Base-by-base conservation (phyloP, 495 filamentous ascomycete genomes). In the Hapsidospora chrysogenum region DNA sequence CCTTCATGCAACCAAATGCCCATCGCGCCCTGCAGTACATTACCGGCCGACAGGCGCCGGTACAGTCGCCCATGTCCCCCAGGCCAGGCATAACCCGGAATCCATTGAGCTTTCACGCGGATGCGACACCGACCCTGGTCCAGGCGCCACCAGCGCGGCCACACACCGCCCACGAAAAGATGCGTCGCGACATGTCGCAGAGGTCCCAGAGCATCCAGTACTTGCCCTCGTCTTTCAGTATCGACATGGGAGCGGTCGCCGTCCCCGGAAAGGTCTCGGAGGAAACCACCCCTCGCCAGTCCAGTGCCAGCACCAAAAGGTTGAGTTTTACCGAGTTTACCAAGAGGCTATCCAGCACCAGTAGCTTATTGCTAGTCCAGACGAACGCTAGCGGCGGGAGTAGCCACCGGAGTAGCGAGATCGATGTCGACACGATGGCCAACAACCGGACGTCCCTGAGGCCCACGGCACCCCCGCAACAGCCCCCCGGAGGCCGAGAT, bases 301-400 rank as follows among this genome's bases (percentile, higher is more conserved):
- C 64, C 15, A 54, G 53, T 10, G 66, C 50, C 1, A 57, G 56
- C 31, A 44, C 48, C 19, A 72, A 67, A 44, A 47, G 63, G 26
- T 53, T 70, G 2, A 63, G 58, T 42, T 70, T 70, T 38, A 58
- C 53, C 40, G 68, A 72, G 19, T 70, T 70, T 39, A 60, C 68
- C 14, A 64, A 64, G 36, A 49, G 66, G 20, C 44, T 72, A 27
- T 64, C 62, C 38, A 63, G 57, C 29, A 69, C 68, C 6, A 65
- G 59, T 39, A 66, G 57, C 40, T 31, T 72, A 30, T 51, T 72
- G 5, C 52, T 70, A 3, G 60, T 69, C 5, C 68, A 71, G 43
- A 63, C 64, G 31, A 71, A 69, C 40, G 44, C 43, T 9, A 59
- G 59, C 41, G 45, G 49, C 18, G 52, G 37, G 15, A 68, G 65